Evolutionary conservation across 1,284 basidiomycete species (phyloP).

Genomic region (Naganishia sp.): DNA sequence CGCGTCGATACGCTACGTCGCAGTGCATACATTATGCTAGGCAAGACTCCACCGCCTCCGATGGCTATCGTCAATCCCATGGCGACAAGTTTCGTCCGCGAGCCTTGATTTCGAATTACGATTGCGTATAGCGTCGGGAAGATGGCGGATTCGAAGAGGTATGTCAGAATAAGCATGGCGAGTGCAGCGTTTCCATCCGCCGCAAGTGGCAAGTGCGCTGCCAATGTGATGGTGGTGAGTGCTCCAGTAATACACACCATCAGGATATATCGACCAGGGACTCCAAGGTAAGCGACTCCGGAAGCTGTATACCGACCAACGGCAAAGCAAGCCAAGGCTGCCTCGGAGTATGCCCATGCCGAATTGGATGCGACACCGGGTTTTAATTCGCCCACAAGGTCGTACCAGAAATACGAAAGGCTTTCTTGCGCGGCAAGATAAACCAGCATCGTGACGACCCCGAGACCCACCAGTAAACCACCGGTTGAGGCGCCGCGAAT

Average conservation of each 20-base stretch:
- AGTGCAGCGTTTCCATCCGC: conserved; percentile 12
- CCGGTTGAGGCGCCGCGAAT: conserved; percentile 6
- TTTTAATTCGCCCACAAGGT: conserved; percentile 34
- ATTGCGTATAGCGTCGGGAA: conserved; percentile 52
- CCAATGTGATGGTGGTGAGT: conserved; percentile 43
- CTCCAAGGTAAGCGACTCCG: conserved; percentile 41
- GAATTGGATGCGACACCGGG: conserved; percentile 8
- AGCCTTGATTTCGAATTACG: conserved; percentile 45
- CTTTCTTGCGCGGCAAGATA: conserved; percentile 51
- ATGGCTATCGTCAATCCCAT: conserved; percentile 43
- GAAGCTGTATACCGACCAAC: conserved; percentile 46
- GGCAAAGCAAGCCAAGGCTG: conserved; percentile 37
- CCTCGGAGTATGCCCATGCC: conserved; percentile 15
- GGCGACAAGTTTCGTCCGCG: conserved; percentile 44
- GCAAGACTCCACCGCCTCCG: conserved; percentile 42
- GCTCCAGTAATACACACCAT: conserved; percentile 41
- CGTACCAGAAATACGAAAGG: conserved; percentile 44
- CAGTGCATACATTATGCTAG: conserved; percentile 42
- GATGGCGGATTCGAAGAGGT: conserved; percentile 50
- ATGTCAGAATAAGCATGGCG: conserved; percentile 41
- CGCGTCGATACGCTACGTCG: neutral
- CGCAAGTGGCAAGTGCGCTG: conserved; percentile 37
- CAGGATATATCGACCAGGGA: conserved; percentile 47
- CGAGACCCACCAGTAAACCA: conserved; percentile 24
- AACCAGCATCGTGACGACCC: conserved; percentile 42